Base-by-base conservation (phyloP, 352 stramenopile species). In the Phytophthora meadii region DNA sequence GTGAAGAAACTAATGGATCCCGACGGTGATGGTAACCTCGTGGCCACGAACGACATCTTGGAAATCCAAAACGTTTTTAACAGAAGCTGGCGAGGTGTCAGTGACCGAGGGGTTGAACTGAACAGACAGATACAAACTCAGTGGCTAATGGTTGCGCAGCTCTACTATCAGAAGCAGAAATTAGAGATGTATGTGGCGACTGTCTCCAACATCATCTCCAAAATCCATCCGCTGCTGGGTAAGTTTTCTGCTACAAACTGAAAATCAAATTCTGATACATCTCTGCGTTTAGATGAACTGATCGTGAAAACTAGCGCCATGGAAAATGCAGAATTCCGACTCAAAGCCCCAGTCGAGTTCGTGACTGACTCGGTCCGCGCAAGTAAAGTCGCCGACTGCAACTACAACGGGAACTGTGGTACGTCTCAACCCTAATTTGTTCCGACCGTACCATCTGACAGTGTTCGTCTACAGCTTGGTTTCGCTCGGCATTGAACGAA, bases 291-390 rank as follows among this genome's bases (percentile, higher is more conserved):
- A 84, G 68, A 79, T 10, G 54, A 69, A 0, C 42, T 90, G 2
- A 70, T 78, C 15, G 6, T 30, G 8, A 80, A 82, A 42, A 88
- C 81, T 0, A 49, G 50, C 9, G 65, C 70, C 12, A 79, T 93
- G 68, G 82, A 90, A 47, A 59, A 59, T 5, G 78, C 81, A 0
- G 82, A 92, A 57, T 90, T 88, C 27, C 51, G 63, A 11, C 65
- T 93, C 48, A 89, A 93, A 47, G 61, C 63, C 2, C 51, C 75
- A 0, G 71, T 90, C 28, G 79, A 92, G 61, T 88, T 82, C 54
- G 80, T 82, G 54, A 90, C 77, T 0, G 68, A 84, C 24, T 62
- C 62, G 3, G 75, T 92, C 6, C 81, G 80, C 4, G 39, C 52
- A 1, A 76, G 72, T 67, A 92, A 87, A 45, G 79, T 90, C 22